Evolutionary conservation across 2,329 filamentous ascomycete species (phyloP), one percentile per base, ranked within the genome.

Genomic region (Stagonosporopsis rhizophila): DNA sequence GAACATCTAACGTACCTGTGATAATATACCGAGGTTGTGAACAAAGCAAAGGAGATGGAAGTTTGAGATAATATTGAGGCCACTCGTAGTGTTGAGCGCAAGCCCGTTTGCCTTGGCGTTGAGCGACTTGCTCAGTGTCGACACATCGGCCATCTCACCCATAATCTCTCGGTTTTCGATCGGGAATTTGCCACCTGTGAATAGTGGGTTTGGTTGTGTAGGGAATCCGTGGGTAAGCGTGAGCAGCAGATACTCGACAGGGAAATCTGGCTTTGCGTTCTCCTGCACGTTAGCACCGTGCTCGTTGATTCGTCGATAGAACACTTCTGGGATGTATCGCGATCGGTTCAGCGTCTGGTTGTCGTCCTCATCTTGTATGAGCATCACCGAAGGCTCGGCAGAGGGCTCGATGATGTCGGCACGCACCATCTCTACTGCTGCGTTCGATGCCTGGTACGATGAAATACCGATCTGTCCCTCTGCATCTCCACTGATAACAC

Each of bases 171-270:
- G 88, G 71, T 99, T 98, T 77, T 96, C 95, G 61, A 98, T 89
- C 5, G 93, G 89, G 76, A 98, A 99, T 38, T 82, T 86, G 59
- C 83, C 82, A 27, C 77, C 76, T 44, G 87, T 88, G 77, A 98
- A 98, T 27, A 89, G 78, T 12, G 93, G 92, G 52, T 87, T 89
- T 4, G 91, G 85, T 40, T 87, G 83, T 48, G 89, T 91, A 2
- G 95, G 95, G 80, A 99, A 98, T 57, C 95, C 95, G 73, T 99
- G 94, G 0, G 95, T 99, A 61, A 99, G 84, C 8, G 95, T 98
- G 59, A 98, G 91, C 53, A 98, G 88, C 30, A 99, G 85, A 75
- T 98, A 99, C 74, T 99, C 95, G 44, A 97, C 93, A 0, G 95
- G 95, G 75, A 99, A 99, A 41, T 90, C 88, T 0, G 95, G 95